Evolutionary conservation across 2,329 filamentous ascomycete genomes (phyloP), one percentile per base, ranked within the genome.

Genomic region (Ceratocystis variospora): DNA sequence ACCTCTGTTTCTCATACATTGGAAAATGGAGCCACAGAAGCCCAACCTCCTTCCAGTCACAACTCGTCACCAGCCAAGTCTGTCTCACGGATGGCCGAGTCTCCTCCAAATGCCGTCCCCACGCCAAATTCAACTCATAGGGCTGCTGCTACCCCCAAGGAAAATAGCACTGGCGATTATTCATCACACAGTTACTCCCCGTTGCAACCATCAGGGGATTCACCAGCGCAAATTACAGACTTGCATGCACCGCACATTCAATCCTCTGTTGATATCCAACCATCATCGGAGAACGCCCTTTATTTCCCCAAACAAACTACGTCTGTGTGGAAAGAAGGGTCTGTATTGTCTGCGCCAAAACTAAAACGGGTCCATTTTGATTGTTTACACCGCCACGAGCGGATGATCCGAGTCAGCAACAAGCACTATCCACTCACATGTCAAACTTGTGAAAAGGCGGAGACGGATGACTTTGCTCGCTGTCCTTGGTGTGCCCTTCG

Each of bases 401-500:
- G 73, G 61, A 81, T 84, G 78, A 75, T 79, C 65, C 73, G 76
- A 46, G 77, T 78, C 64, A 73, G 74, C 68, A 84, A 84, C 72
- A 73, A 71, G 61, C 72, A 77, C 70, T 80, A 83, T 70, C 76
- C 81, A 1, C 74, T 84, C 22, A 76, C 79, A 10, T 85, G 82
- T 71, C 79, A 82, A 72, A 76, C 78, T 2, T 85, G 82, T 72
- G 22, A 61, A 17, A 61, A 55, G 15, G 67, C 64, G 4, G 67
- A 68, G 25, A 76, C 76, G 64, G 79, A 83, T 67, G 70, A 71
- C 5, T 75, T 77, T 57, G 73, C 77, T 68, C 78, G 81, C 45
- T 83, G 81, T 71, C 73, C 73, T 15, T 81, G 79, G 72, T 83
- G 81, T 72, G 75, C 77, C 67, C 70, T 83, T 61, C 78, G 81